Evolutionary conservation across 2,329 filamentous ascomycete species (phyloP).

Genomic region (Magnaporthiopsis incrustans): DNA sequence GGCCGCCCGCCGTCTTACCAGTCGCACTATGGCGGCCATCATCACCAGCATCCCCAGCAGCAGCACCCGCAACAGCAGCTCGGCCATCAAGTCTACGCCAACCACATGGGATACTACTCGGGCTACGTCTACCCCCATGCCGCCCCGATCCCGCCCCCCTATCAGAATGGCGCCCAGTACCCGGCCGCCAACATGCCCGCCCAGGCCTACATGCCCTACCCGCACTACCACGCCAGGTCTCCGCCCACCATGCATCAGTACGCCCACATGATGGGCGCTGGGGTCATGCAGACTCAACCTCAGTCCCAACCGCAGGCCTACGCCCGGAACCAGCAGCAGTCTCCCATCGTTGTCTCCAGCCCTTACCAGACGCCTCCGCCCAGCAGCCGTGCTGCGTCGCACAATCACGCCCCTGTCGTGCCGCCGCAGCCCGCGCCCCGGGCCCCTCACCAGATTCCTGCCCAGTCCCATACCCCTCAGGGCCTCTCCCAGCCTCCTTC

Average conservation of each 20-base stretch:
- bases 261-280: constrained; percentile 41
- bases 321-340: constrained; percentile 39
- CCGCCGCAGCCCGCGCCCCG: constrained; percentile 2
- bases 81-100: constrained; percentile 36
- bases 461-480: not conserved
- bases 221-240: constrained; percentile 36
- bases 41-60: constrained; percentile 15
- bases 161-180: constrained; percentile 37
- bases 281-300: constrained; percentile 22
- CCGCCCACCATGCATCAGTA: constrained; percentile 48
- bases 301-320: constrained; percentile 34
- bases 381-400: constrained; percentile 24
- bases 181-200: constrained; percentile 23
- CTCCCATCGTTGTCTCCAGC: constrained; percentile 40
- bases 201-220: constrained; percentile 39
- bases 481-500: not conserved
- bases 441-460: not conserved
- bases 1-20: constrained; percentile 27
- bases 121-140: constrained; percentile 34
- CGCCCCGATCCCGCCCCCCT: constrained; percentile 46
- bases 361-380: constrained; percentile 47
- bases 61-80: constrained; percentile 27
- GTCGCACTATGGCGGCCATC: constrained; percentile 16
- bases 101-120: constrained; percentile 41
- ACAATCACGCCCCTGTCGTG: constrained; percentile 5